Percentiles rank a stretch among this genome's conserved stretches.
Conservation (phyloP, 2,329 filamentous ascomycete species). For the Plectosphaerella plurivora region DNA sequence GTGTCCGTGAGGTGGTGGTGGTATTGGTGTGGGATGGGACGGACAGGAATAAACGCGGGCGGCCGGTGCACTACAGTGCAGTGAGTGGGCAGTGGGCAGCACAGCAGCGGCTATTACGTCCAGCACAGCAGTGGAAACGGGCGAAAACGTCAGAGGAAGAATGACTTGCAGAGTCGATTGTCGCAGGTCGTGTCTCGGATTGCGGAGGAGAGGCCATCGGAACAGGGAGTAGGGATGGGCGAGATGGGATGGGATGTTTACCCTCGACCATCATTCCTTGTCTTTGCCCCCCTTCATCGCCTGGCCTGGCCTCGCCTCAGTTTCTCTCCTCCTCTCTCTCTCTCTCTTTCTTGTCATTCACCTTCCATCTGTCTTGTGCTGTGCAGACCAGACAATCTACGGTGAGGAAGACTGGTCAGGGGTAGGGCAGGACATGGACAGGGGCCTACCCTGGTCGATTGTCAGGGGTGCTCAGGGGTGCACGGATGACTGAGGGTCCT, state of each 20-base stretch:
- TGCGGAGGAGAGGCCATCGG: conserved; percentile 1
- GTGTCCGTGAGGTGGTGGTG: too few relatives aligned
- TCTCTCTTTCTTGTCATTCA: neutral
- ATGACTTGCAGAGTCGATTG: conserved; percentile 2
- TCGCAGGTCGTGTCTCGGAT: conserved; percentile 4
- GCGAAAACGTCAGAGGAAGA: conserved; percentile 1
- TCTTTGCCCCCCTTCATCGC: neutral
- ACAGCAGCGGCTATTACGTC: neutral
- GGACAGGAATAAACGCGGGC: too few relatives aligned
- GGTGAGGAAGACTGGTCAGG: too few relatives aligned
- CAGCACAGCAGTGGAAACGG: neutral
- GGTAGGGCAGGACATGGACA: too few relatives aligned
- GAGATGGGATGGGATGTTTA: neutral
- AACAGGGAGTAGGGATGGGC: neutral
- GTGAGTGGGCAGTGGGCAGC: neutral
- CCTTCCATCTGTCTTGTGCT: neutral
- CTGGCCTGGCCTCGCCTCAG: neutral
- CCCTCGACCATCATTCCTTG: neutral
- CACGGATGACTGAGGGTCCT: neutral
- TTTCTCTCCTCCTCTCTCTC: neutral
- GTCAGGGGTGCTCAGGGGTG: neutral
- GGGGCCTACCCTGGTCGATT: too few relatives aligned
- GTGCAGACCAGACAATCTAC: neutral
- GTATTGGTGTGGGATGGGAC: too few relatives aligned
- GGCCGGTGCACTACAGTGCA: neutral